Conservation (phyloP, 2,329 filamentous ascomycete species). For the Penicillium corylophilum region DNA sequence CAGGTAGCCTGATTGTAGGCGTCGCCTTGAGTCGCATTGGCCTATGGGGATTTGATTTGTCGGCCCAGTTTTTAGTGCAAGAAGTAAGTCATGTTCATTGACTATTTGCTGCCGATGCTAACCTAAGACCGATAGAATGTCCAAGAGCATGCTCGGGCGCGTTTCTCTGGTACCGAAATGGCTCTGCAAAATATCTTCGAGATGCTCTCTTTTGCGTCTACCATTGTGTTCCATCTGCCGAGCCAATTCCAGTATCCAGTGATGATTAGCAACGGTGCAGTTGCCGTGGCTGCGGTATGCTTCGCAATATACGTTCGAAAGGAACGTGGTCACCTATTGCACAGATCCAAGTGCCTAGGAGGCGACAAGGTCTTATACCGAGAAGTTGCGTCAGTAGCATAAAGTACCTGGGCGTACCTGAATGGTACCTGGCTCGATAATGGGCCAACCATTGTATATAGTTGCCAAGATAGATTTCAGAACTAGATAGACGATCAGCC, state of each 20-base stretch:
- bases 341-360: constrained; percentile 32
- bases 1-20: constrained; percentile 51
- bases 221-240: constrained; percentile 63
- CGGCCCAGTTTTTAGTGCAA: constrained; percentile 60
- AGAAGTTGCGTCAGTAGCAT: not conserved
- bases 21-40: constrained; percentile 59
- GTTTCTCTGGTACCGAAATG: constrained; percentile 68
- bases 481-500: not conserved
- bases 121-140: constrained; percentile 47
- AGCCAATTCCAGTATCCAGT: constrained; percentile 65
- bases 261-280: constrained; percentile 52
- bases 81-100: constrained; percentile 44
- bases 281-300: constrained; percentile 29
- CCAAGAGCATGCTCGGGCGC: constrained; percentile 57
- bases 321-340: constrained; percentile 61
- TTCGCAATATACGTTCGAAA: constrained; percentile 59
- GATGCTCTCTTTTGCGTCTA: constrained; percentile 64
- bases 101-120: not conserved
- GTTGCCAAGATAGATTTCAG: not conserved
- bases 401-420: not conserved
- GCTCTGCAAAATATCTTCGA: constrained; percentile 70
- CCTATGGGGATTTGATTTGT: constrained; percentile 63
- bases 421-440: not conserved
- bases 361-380: constrained; percentile 17
- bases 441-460: not conserved